Percentiles rank a stretch among this genome's conserved stretches.
phyloP scores from a whole-genome alignment of 2,329 filamentous ascomycete genomes.

The Madurella mycetomatis region DNA sequence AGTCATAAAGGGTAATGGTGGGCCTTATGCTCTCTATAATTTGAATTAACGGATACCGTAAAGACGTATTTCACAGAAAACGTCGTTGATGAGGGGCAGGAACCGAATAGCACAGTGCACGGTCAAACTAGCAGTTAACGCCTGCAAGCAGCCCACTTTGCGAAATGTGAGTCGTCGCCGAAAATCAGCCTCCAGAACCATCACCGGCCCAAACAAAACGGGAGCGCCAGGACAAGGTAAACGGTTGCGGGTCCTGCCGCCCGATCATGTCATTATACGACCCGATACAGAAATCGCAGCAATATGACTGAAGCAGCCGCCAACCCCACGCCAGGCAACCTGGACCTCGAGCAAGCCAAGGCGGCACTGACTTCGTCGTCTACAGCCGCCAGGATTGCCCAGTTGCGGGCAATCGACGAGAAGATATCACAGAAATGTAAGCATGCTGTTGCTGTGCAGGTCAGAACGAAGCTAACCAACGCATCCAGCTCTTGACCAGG shows the following conservation, averaged over 20 bases:
- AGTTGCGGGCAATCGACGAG: slow-evolving; percentile 54
- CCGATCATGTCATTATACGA: slow-evolving; percentile 34
- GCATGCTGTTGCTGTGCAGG: slow-evolving; percentile 10
- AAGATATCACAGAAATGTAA: slow-evolving; percentile 52
- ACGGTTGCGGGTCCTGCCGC: slow-evolving; percentile 18
- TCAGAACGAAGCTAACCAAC: slow-evolving; percentile 16
- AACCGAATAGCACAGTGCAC: slow-evolving; percentile 1
- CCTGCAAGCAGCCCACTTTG: slow-evolving; percentile 18
- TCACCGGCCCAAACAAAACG: slow-evolving; percentile 14
- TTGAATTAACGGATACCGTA: too few relatives aligned
- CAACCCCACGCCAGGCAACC: slow-evolving; percentile 37
- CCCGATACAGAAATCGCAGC: slow-evolving; percentile 30
- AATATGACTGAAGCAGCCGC: slow-evolving; percentile 49
- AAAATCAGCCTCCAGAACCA: slow-evolving; percentile 17
- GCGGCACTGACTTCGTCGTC: slow-evolving; percentile 58
- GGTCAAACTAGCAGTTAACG: slow-evolving; percentile 9
- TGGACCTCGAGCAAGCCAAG: slow-evolving; percentile 49
- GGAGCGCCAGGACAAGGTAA: slow-evolving; percentile 1
- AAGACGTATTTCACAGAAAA: not conserved
- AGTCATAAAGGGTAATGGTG: too few relatives aligned
- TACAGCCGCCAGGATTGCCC: slow-evolving; percentile 50
- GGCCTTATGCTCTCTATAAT: too few relatives aligned
- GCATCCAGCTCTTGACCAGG: slow-evolving; percentile 42
- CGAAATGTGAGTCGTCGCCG: slow-evolving; percentile 26
- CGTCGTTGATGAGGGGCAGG: not conserved